These are phyloP conservation scores for Ilyonectria robusta DNA, from an alignment of 2,329 filamentous ascomycete species.

Conservation along the genomic window DNA sequence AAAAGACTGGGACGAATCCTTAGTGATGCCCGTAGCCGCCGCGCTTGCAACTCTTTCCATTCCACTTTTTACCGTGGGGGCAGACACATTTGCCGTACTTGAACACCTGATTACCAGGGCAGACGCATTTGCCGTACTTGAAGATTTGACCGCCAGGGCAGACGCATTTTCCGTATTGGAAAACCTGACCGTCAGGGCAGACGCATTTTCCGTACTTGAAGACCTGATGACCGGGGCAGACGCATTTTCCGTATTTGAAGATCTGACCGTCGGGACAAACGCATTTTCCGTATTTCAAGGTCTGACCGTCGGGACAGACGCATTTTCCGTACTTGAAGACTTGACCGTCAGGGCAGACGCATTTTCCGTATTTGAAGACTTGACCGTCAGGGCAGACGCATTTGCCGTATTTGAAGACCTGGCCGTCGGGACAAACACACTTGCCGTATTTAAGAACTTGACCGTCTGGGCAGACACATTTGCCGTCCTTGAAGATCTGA, in stretches of 20 bases:
- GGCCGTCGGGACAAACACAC: background rate
- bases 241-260: background rate
- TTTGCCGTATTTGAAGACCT: background rate
- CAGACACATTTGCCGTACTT: conserved; percentile 4
- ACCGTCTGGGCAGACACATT: background rate
- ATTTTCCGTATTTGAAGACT: background rate
- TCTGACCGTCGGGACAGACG: background rate
- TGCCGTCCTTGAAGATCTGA: background rate
- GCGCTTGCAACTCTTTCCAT: conserved; percentile 1
- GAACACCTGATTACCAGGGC: background rate
- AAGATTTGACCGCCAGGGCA: background rate
- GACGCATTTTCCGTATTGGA: background rate
- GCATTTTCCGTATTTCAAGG: background rate
- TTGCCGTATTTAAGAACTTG: background rate
- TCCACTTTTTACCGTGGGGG: background rate
- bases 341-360: background rate
- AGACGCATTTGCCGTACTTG: background rate
- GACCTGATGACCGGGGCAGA: background rate
- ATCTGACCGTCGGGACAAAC: background rate
- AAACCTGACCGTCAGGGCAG: background rate
- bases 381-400: background rate
- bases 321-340: background rate
- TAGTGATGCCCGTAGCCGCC: background rate
- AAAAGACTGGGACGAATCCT: background rate
- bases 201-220: background rate